Evolutionary conservation across 352 stramenopile species (phyloP).

Genomic region (Phytophthora fragariae): DNA sequence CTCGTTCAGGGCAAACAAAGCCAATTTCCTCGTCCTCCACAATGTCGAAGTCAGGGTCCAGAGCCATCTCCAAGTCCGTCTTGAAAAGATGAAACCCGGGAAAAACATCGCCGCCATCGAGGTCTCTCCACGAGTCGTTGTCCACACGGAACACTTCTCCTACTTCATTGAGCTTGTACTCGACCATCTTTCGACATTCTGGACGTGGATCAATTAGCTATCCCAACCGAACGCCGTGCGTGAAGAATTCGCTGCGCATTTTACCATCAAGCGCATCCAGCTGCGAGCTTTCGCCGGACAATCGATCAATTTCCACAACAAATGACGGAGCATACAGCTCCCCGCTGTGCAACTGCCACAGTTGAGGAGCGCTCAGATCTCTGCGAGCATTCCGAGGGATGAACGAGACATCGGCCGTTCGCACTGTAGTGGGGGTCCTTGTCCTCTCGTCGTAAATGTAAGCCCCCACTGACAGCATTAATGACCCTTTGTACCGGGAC

Average conservation of each 20-base stretch:
- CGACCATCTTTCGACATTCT: slow-evolving; percentile 12
- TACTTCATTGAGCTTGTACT: slow-evolving; percentile 21
- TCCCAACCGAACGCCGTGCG: slow-evolving; percentile 21
- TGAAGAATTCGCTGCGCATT: slow-evolving; percentile 26
- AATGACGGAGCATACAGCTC: slow-evolving; percentile 20
- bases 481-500: neutral
- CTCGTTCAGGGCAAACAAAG: neutral
- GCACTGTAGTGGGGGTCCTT: slow-evolving; percentile 3
- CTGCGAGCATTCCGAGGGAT: slow-evolving; percentile 3
- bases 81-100: slow-evolving; percentile 7
- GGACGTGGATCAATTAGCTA: slow-evolving; percentile 26
- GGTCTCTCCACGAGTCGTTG: slow-evolving; percentile 24
- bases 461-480: slow-evolving; percentile 13
- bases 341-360: slow-evolving; percentile 2
- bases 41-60: neutral
- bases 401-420: slow-evolving; percentile 24
- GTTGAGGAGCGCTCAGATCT: neutral
- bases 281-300: slow-evolving; percentile 15
- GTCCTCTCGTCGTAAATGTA: slow-evolving; percentile 15
- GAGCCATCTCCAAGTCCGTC: slow-evolving; percentile 9
- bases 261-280: slow-evolving; percentile 13
- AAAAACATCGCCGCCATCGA: slow-evolving; percentile 24
- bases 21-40: neutral
- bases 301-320: slow-evolving; percentile 24
- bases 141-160: slow-evolving; percentile 6